Base-by-base conservation (phyloP, 345 rosid species). In the Hibiscus tridactylites region DNA sequence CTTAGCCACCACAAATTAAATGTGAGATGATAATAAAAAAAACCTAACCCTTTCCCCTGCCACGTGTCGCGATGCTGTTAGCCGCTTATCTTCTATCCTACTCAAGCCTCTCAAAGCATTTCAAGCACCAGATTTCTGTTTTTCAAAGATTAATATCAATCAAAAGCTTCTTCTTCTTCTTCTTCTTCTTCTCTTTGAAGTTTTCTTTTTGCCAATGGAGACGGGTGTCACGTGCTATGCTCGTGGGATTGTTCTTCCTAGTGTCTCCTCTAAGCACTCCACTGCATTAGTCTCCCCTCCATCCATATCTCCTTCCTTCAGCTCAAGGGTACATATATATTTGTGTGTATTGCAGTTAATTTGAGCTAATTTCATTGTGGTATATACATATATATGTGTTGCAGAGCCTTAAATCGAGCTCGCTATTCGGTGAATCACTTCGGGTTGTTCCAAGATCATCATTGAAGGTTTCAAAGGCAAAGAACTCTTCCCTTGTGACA, bases 341-440 rank as follows among this genome's bases (percentile, higher is more conserved):
- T 17, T 57, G 7, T 29, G 10, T 67, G 49, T 59, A 37, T 7
- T 54, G 33, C 59, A 31, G 47, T 68, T 28, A n/a, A 1, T 35
- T 26, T 58, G 54, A 61, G 39, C 17, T 26, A 65, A 37, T 11
- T 67, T 28, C 35, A 9, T 66, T 26, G 28, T 63, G 11, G 11
- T 58, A 24, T 26, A 11, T 11, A 29, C 21, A 9, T 21, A 6
- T 19, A 6, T 10, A 56, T 56, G 29, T 56, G 9, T 70, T 56
- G 61, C 86, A 82, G 86, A 74, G 83, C 74, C 75, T 81, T 71
- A 80, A 79, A 49, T 73, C 85, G 9, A 84, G 86, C 72, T 84
- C 91, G 0, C 76, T 95, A 17, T 86, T 89, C 3, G 97, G 99
- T 16, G 99, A 95, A 72, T 79, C 97, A 11, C 81, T 90, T 37